Conservation (phyloP, 106 monocot species). For the Dioscorea zingiberensis region DNA sequence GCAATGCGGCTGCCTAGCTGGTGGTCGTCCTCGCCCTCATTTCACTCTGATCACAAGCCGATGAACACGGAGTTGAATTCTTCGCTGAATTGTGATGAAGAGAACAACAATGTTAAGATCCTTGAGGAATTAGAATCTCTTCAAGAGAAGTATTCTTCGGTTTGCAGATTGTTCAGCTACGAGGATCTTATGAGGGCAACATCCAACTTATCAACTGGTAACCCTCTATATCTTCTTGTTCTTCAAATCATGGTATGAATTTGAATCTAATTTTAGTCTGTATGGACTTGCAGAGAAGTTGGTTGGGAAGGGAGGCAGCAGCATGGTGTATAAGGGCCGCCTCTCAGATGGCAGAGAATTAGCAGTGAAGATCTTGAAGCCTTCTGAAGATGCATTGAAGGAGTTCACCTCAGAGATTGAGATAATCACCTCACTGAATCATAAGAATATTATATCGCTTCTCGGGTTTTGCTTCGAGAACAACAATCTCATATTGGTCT, state of each 20-base stretch:
- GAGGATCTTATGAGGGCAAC: conserved; percentile 51
- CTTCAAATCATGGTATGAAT: background rate
- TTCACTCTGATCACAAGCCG: conserved; percentile 29
- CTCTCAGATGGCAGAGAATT: conserved; percentile 41
- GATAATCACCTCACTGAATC: conserved; percentile 53
- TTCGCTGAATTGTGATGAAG: conserved; percentile 10
- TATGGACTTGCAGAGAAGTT: conserved; percentile 34
- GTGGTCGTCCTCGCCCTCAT: conserved; percentile 13
- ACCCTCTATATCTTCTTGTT: background rate
- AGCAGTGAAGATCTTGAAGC: conserved; percentile 65
- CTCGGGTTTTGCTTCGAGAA: conserved; percentile 68
- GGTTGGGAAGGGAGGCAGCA: conserved; percentile 71
- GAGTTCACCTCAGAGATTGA: conserved; percentile 67
- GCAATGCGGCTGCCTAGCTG: conserved; percentile 50
- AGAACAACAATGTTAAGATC: conserved; percentile 16
- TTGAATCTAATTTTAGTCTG: conserved; percentile 1
- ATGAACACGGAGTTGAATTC: conserved; percentile 13
- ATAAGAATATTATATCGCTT: conserved; percentile 64
- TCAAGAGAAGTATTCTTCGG: conserved; percentile 47
- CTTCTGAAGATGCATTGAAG: conserved; percentile 40
- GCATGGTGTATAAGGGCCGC: conserved; percentile 57
- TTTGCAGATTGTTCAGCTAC: conserved; percentile 60
- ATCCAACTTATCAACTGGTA: conserved; percentile 62
- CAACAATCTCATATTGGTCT: conserved; percentile 50
- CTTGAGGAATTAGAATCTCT: conserved; percentile 39